Evolutionary conservation across 2,329 filamentous ascomycete genomes (phyloP).

Genomic region (Juglanconis sp.): DNA sequence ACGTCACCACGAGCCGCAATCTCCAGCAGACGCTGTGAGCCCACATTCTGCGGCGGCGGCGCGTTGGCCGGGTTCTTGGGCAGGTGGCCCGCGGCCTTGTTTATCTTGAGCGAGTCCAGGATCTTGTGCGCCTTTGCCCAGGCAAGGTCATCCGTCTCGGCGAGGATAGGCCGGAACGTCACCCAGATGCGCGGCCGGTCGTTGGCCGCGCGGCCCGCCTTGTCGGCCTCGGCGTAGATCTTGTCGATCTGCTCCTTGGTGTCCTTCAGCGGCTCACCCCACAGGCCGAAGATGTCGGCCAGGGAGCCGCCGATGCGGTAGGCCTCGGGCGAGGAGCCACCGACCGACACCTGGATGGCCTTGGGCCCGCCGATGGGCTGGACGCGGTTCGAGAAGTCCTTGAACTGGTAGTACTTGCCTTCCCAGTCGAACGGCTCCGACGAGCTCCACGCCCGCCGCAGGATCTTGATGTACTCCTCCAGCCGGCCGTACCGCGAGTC

Average conservation of each 20-base stretch:
- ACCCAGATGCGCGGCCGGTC: conserved; percentile 61
- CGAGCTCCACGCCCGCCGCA: conserved; percentile 56
- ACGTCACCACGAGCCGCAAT: conserved; percentile 55
- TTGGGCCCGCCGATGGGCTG: conserved; percentile 44
- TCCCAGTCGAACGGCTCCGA: conserved; percentile 59
- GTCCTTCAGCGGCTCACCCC: conserved; percentile 62
- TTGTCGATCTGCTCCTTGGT: conserved; percentile 61
- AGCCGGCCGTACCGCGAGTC: conserved; percentile 55
- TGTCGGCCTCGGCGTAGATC: conserved; percentile 57
- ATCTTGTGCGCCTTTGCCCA: conserved; percentile 59
- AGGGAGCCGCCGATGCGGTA: conserved; percentile 57
- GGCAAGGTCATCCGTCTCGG: conserved; percentile 60
- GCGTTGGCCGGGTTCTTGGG: conserved; percentile 32
- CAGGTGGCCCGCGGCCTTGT: conserved; percentile 25
- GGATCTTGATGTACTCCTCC: conserved; percentile 61
- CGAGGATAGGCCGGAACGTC: conserved; percentile 59
- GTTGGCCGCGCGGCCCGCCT: conserved; percentile 44
- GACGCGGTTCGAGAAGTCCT: conserved; percentile 53
- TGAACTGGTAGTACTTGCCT: conserved; percentile 58
- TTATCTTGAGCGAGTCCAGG: conserved; percentile 46
- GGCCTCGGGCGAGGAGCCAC: conserved; percentile 56
- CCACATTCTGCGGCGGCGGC: conserved; percentile 52
- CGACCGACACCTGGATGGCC: conserved; percentile 57
- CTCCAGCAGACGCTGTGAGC: conserved; percentile 55
- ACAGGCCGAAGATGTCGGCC: conserved; percentile 61